Evolutionary conservation across 345 rosid species (phyloP).

Genomic region (Rhodamnia argentea): DNA sequence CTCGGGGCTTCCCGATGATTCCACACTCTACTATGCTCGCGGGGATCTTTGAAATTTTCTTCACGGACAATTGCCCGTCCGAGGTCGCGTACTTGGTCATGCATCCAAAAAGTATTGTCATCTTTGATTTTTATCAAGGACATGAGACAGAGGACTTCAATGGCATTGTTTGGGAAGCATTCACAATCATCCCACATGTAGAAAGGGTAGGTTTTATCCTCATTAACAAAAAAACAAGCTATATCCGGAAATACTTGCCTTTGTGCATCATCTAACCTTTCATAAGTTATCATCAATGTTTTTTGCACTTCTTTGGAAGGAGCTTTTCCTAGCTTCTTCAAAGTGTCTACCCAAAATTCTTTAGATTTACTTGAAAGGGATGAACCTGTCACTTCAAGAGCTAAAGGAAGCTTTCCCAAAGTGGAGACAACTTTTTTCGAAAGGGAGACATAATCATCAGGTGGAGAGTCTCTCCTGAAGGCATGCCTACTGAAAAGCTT

Average conservation of each 20-base stretch:
- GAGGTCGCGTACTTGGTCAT: not conserved
- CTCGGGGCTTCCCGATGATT: not conserved
- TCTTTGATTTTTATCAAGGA: not conserved
- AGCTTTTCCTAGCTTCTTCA: not conserved
- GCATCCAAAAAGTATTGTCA: not conserved
- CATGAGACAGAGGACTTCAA: not conserved
- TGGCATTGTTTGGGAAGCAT: not conserved
- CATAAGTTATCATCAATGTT: not conserved
- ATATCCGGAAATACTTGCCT: not conserved
- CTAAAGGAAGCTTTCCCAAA: not conserved
- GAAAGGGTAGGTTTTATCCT: not conserved
- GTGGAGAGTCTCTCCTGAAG: not conserved
- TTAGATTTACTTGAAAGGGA: fast-evolving
- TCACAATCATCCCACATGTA: not conserved
- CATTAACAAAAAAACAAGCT: not conserved
- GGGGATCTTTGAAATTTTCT: not conserved
- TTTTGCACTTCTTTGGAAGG: not conserved
- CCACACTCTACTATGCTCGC: not conserved
- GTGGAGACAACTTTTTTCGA: fast-evolving
- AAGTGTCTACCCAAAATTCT: not conserved
- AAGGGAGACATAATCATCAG: not conserved
- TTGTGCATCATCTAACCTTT: not conserved
- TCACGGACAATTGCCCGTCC: not conserved
- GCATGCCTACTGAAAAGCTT: not conserved
- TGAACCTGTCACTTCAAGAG: not conserved